Percentiles rank a stretch among this genome's conserved stretches.
Evolutionary conservation across 2,329 filamentous ascomycete genomes (phyloP).

Genomic region (Claviceps sp.): DNA sequence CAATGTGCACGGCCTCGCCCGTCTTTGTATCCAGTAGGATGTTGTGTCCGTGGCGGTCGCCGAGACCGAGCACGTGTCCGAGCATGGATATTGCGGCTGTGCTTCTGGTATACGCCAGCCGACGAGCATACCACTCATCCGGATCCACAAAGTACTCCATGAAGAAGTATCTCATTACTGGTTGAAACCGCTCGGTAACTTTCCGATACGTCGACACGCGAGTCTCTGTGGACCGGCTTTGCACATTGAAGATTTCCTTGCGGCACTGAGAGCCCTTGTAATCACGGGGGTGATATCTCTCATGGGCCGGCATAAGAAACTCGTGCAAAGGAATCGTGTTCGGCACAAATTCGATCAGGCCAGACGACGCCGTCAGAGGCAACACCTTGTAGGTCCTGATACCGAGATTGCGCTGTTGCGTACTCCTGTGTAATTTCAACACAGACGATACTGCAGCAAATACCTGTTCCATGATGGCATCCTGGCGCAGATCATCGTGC

Average conservation of each 20-base stretch:
- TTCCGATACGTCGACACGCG: conserved; percentile 65
- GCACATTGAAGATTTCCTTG: conserved; percentile 63
- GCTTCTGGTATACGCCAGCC: conserved; percentile 82
- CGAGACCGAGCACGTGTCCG: conserved; percentile 81
- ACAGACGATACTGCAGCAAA: conserved; percentile 92
- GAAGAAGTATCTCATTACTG: conserved; percentile 94
- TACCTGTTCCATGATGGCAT: conserved; percentile 98
- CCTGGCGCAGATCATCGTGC: conserved; percentile 89
- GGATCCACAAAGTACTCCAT: conserved; percentile 89
- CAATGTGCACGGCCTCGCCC: conserved; percentile 92
- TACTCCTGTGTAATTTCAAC: conserved; percentile 71
- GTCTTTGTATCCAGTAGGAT: conserved; percentile 83
- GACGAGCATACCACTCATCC: conserved; percentile 86
- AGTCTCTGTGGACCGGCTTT: conserved; percentile 53
- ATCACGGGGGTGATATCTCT: conserved; percentile 74
- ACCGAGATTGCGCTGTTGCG: conserved; percentile 74
- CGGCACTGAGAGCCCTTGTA: conserved; percentile 64
- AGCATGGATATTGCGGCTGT: conserved; percentile 94
- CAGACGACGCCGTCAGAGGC: conserved; percentile 70
- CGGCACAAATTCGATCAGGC: conserved; percentile 92
- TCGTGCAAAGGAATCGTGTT: conserved; percentile 88
- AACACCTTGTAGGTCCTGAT: conserved; percentile 97
- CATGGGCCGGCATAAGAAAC: conserved; percentile 82
- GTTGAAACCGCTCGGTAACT: conserved; percentile 71
- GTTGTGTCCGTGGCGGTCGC: conserved; percentile 92